Evolutionary conservation across 192 early-diverging fungal species (phyloP).

Genomic region (Radiomyces spectabilis): DNA sequence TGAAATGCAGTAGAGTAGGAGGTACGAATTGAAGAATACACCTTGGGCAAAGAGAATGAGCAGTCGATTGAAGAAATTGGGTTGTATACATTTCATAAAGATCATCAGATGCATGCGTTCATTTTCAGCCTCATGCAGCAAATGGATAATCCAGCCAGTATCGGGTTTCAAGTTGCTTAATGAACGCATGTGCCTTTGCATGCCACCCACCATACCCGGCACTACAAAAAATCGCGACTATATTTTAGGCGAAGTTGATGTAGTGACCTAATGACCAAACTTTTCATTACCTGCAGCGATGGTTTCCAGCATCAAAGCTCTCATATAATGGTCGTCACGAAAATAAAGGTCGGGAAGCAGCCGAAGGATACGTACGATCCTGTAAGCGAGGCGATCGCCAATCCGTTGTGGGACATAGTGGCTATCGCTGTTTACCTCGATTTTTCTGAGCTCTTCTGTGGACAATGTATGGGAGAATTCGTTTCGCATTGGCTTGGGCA

Average conservation of each 20-base stretch:
- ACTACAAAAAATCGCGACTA: conserved; percentile 28
- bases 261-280: too few species aligned
- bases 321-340: conserved; percentile 66
- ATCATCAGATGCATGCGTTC: conserved; percentile 60
- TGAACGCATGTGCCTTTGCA: conserved; percentile 71
- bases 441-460: too few species aligned
- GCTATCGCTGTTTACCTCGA: too few species aligned
- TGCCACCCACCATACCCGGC: conserved; percentile 86
- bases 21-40: conserved; percentile 87
- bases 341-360: conserved; percentile 64
- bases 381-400: too few species aligned
- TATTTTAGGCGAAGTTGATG: too few species aligned
- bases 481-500: too few species aligned
- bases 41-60: conserved; percentile 76
- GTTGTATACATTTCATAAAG: conserved; percentile 68
- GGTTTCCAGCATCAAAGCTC: conserved; percentile 73
- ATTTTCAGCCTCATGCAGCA: conserved; percentile 92
- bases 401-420: too few species aligned
- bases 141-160: conserved; percentile 84
- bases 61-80: conserved; percentile 50
- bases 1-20: conserved; percentile 69
- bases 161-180: conserved; percentile 73
- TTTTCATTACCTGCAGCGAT: conserved; percentile 51
- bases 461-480: too few species aligned
- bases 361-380: conserved; percentile 54